A percentile compares a stretch with the other conserved stretches of the same genome.
Evolutionary conservation across 2,329 filamentous ascomycete genomes (phyloP).

Genomic region (Sporothrix dimorphospora): DNA sequence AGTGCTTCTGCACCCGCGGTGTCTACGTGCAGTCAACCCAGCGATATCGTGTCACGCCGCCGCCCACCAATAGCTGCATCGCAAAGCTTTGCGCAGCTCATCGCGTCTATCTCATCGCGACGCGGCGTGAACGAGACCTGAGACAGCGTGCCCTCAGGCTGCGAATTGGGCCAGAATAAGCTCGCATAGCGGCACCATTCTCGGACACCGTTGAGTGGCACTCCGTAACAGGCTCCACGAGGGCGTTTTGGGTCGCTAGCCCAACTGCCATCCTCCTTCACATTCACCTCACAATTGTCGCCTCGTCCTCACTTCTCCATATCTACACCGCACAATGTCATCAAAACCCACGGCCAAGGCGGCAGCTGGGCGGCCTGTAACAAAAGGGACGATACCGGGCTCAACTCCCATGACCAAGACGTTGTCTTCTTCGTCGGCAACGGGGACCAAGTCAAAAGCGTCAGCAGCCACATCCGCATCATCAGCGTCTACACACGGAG

Average conservation of each 20-base stretch:
- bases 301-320: not conserved
- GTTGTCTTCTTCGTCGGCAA: not conserved
- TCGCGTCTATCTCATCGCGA: conserved; percentile 11
- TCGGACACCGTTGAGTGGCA: not conserved
- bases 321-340: not conserved
- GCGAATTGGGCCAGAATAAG: not conserved
- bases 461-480: not conserved
- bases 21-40: not conserved
- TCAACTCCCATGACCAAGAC: conserved; percentile 13
- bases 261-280: not conserved
- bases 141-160: not conserved
- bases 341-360: conserved; percentile 9
- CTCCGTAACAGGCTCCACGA: too few relatives aligned
- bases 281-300: not conserved
- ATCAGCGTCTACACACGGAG: not conserved
- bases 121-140: not conserved
- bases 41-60: not conserved
- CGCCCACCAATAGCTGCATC: not conserved
- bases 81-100: not conserved
- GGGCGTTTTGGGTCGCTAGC: not conserved
- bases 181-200: not conserved
- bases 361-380: not conserved
- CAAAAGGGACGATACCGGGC: not conserved
- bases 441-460: conserved; percentile 1
- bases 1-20: not conserved